phyloP scores from a whole-genome alignment of 805 yeast genomes.

The Metschnikowia lochheadii region DNA sequence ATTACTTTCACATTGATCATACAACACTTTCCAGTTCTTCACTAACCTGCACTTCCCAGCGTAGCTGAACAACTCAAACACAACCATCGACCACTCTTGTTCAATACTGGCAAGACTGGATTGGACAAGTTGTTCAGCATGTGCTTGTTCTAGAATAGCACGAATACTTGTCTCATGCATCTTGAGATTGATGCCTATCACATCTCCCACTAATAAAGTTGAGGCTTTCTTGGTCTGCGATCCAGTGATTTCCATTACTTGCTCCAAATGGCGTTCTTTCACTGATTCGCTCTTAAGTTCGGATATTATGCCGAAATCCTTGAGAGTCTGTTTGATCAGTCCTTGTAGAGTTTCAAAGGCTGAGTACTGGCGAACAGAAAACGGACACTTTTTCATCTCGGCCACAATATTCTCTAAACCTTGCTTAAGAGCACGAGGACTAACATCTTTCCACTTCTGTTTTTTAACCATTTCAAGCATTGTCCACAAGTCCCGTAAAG shows the following conservation, averaged over 20 bases:
- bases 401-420: conserved; percentile 49
- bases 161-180: conserved; percentile 45
- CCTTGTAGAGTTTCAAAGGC: conserved; percentile 61
- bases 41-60: conserved; percentile 52
- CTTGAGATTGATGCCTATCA: conserved; percentile 54
- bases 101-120: conserved; percentile 49
- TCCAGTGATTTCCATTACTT: conserved; percentile 36
- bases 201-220: conserved; percentile 49
- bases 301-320: conserved; percentile 34
- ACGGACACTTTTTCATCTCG: conserved; percentile 49
- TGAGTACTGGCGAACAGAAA: conserved; percentile 57
- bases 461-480: conserved; percentile 40
- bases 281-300: conserved; percentile 55
- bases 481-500: conserved; percentile 50
- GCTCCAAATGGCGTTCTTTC: conserved; percentile 64
- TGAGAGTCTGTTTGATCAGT: conserved; percentile 37
- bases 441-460: conserved; percentile 47
- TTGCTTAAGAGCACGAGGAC: conserved; percentile 42
- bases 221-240: conserved; percentile 17
- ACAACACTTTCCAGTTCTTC: conserved; percentile 61
- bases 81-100: conserved; percentile 50
- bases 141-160: conserved; percentile 56
- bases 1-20: conserved; percentile 57
- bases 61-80: conserved; percentile 53
- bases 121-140: conserved; percentile 66